Evolutionary conservation across 495 filamentous ascomycete genomes (phyloP).

Genomic region (Penicillium pancosmium): DNA sequence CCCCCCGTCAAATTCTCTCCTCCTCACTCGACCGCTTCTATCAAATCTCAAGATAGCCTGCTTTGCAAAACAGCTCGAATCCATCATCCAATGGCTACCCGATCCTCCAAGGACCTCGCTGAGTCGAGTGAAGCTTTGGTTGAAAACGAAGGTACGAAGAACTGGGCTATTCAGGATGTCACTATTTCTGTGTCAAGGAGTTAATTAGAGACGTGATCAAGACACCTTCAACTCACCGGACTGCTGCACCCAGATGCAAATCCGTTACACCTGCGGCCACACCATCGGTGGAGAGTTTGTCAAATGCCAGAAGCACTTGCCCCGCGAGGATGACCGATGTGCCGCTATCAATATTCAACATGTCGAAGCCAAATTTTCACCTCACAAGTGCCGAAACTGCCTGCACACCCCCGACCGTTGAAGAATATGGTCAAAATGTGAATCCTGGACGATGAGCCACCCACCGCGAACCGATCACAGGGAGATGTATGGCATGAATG

Average conservation of each 20-base stretch:
- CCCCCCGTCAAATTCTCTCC: background rate
- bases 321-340: constrained; percentile 23
- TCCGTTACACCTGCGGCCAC: constrained; percentile 27
- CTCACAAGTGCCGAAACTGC: constrained; percentile 27
- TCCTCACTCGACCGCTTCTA: background rate
- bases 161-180: background rate
- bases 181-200: background rate
- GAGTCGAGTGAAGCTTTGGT: too few relatives aligned
- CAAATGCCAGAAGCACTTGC: constrained; percentile 21
- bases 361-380: constrained; percentile 20
- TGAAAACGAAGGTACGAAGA: background rate
- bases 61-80: background rate
- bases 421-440: background rate
- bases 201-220: background rate
- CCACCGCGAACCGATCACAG: background rate
- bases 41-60: background rate
- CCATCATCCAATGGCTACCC: background rate
- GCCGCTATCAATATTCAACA: constrained; percentile 5
- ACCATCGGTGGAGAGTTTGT: constrained; percentile 24
- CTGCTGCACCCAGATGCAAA: constrained; percentile 21
- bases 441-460: too few relatives aligned
- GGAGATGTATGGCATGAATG: background rate
- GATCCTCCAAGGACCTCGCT: background rate
- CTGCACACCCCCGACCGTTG: constrained; percentile 3
- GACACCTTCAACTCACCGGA: background rate